phyloP scores from a whole-genome alignment of 164 flowering plant genomes.

The Vitis cinerea region DNA sequence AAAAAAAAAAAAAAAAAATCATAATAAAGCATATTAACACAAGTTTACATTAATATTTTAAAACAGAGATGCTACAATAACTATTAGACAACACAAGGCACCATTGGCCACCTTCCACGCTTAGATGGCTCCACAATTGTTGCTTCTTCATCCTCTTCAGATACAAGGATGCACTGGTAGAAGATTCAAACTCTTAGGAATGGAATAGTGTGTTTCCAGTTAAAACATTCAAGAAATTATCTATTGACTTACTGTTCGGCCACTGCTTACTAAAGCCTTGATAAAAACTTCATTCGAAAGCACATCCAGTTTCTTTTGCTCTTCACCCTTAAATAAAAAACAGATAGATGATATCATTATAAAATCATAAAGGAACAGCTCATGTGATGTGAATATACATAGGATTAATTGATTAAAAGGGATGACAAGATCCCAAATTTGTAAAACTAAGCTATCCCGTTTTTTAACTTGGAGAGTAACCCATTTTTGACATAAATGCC shows the following conservation, averaged over 20 bases:
- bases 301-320: constrained; percentile 97
- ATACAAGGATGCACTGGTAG: constrained; percentile 83
- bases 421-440: too few species aligned
- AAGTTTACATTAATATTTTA: background rate
- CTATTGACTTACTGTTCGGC: constrained; percentile 75
- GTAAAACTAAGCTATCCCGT: too few species aligned
- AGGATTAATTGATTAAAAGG: too few species aligned
- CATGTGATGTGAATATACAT: too few species aligned
- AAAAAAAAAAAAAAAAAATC: constrained; percentile 1
- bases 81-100: constrained; percentile 10
- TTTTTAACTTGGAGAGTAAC: too few species aligned
- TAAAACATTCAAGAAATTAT: background rate
- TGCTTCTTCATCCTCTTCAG: constrained; percentile 99
- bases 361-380: background rate
- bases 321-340: constrained; percentile 72
- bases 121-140: constrained; percentile 71
- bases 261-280: constrained; percentile 93
- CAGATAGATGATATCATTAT: background rate
- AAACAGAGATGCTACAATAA: background rate
- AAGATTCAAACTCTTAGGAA: constrained; percentile 6
- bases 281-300: constrained; percentile 94
- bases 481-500: too few species aligned
- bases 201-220: background rate
- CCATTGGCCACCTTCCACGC: constrained; percentile 73
- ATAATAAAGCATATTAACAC: background rate